These are phyloP conservation scores for Aspergillus costaricaensis DNA, from an alignment of 2,329 filamentous ascomycete genomes.

Conservation along the genomic window DNA sequence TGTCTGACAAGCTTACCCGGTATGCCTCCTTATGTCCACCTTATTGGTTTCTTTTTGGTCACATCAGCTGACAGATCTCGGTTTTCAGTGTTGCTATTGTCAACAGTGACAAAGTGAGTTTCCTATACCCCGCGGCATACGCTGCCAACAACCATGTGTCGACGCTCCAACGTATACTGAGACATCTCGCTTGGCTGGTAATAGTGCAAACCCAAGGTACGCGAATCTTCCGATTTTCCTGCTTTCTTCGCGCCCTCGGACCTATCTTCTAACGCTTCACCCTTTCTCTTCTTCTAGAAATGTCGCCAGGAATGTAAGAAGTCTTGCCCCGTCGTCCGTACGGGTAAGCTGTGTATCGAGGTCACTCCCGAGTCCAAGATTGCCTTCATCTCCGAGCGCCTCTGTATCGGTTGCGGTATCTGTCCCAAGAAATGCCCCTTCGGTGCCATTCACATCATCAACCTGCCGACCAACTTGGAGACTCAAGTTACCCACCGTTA, in stretches of 20 bases:
- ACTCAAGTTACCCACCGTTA: conserved; percentile 98
- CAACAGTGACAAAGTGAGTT: conserved; percentile 88
- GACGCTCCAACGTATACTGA: conserved; percentile 35
- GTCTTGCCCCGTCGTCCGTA: conserved; percentile 94
- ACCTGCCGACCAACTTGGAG: conserved; percentile 98
- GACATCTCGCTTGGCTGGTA: conserved; percentile 17
- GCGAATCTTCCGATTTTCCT: conserved; percentile 15
- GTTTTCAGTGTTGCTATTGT: conserved; percentile 88
- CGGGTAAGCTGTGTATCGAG: conserved; percentile 97
- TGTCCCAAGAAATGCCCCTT: conserved; percentile 99
- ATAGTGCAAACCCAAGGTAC: conserved; percentile 85
- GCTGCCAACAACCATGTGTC: conserved; percentile 42
- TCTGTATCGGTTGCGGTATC: conserved; percentile 98
- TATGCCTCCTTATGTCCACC: conserved; percentile 51
- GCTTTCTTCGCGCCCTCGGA: neutral
- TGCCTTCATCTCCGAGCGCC: conserved; percentile 93
- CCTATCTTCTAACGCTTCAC: conserved; percentile 29
- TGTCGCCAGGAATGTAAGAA: conserved; percentile 99
- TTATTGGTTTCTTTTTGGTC: conserved; percentile 1
- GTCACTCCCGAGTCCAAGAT: conserved; percentile 86
- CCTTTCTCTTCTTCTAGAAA: conserved; percentile 61
- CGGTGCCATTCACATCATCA: conserved; percentile 99
- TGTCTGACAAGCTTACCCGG: conserved; percentile 95
- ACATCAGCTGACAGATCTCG: conserved; percentile 21
- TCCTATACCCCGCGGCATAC: conserved; percentile 36